phyloP scores from a whole-genome alignment of 345 rosid species.

The Citrus glauca region DNA sequence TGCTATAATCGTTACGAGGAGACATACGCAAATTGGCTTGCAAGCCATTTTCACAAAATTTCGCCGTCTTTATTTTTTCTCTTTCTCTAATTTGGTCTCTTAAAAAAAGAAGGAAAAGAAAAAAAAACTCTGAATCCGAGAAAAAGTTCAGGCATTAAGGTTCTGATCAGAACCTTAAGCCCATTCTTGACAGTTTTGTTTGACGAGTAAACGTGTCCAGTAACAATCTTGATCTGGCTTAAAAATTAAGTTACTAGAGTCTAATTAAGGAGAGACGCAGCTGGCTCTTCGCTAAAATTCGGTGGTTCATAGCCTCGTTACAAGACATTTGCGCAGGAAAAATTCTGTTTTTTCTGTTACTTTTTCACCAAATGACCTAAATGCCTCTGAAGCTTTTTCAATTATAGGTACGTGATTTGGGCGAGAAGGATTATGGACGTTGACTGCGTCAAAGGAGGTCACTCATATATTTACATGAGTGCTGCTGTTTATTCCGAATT shows the following conservation, averaged over 20 bases:
- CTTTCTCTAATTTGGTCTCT: not conserved
- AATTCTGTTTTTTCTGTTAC: not conserved
- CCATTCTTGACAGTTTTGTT: not conserved
- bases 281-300: conserved; percentile 3
- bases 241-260: not conserved
- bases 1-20: conserved; percentile 43
- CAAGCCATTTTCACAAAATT: conserved; percentile 42
- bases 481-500: too few relatives aligned
- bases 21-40: conserved; percentile 56
- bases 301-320: not conserved
- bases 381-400: not conserved
- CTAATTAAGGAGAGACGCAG: conserved; percentile 7
- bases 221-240: not conserved
- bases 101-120: not conserved
- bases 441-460: too few relatives aligned
- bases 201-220: not conserved
- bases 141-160: conserved; percentile 1
- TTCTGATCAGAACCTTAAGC: not conserved
- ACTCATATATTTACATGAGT: too few relatives aligned
- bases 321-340: conserved; percentile 8
- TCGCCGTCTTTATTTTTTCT: not conserved
- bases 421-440: too few relatives aligned
- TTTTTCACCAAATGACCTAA: not conserved
- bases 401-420: too few relatives aligned
- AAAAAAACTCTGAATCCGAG: not conserved